Evolutionary conservation across 176 grass and related monocot species (phyloP), one percentile per base, ranked within the genome.

Genomic region (Elymus sibiricus): DNA sequence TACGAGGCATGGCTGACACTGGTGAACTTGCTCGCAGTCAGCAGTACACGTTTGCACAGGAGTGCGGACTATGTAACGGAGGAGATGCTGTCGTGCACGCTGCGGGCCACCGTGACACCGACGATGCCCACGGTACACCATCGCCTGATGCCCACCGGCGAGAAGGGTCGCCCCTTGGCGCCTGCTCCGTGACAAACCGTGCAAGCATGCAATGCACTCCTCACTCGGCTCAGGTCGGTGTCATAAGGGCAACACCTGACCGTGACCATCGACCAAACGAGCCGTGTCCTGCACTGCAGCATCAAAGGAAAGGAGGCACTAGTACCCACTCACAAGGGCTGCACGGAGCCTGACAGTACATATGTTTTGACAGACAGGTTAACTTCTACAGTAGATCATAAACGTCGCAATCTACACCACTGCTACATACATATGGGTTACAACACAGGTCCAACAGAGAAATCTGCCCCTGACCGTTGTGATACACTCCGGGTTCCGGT

Each of bases 191-290:
- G 39, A 84, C 76, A 80, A 83, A 61, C 60, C 31, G 38, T 80
- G 60, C 80, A 68, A 44, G 74, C 46, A 60, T 10, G 3, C 11
- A 5, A 22, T 9, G 59, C 28, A 28, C 42, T 56, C 53, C 49
- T 58, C 46, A 65, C 47, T 58, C 53, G 53, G 19, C 72, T 75
- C 43, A 51, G 43, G 25, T 47, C 24, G n/a, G 68, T 26, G 27
- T 74, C 16, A 60, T 26, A 59, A 60, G 2, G n/a, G 64, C 26
- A 58, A 42, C 8, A 13, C 81, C 37, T 75, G 70, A 75, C 55
- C 25, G 31, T 49, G 82, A 84, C 85, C 13, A 75, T 87, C 76
- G 43, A 80, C 60, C 85, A 69, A 70, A 37, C 68, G 35, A 49
- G 29, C 35, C 29, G 53, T 46, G 62, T 38, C 80, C 44, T 79